Evolutionary conservation across 1,284 basidiomycete genomes (phyloP).

Genomic region (Cryptococcus hybrid): DNA sequence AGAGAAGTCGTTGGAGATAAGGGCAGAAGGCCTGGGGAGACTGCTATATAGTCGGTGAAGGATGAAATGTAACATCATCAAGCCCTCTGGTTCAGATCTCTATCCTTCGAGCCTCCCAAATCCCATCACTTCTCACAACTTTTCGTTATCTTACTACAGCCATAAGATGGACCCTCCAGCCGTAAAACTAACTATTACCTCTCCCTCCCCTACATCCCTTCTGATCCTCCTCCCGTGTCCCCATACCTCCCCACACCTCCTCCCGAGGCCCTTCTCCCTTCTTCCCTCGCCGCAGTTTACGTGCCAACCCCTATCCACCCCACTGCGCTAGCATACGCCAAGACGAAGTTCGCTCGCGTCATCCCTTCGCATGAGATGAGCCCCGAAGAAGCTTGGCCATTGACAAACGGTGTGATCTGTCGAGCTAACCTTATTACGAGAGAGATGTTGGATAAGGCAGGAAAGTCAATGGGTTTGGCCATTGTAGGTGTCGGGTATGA

Average conservation of each 20-base stretch:
- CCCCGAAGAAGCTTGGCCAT: neutral
- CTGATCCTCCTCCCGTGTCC: neutral
- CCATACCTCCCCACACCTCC: constrained; percentile 14
- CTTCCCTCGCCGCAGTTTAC: constrained; percentile 23
- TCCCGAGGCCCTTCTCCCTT: constrained; percentile 13
- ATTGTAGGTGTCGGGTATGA: constrained; percentile 39
- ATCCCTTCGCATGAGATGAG: neutral
- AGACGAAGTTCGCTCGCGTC: constrained; percentile 23
- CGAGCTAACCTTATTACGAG: constrained; percentile 21
- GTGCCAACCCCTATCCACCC: constrained; percentile 28
- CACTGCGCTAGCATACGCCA: constrained; percentile 25
- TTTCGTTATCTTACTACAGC: neutral
- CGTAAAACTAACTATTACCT: neutral
- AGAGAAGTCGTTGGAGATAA: too few species aligned
- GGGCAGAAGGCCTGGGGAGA: too few species aligned
- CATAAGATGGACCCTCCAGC: neutral
- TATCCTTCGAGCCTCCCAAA: too few species aligned
- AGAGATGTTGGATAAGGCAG: constrained; percentile 33
- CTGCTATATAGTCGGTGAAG: too few species aligned
- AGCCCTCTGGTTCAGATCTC: too few species aligned
- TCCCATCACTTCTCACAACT: too few species aligned
- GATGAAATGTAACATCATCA: too few species aligned
- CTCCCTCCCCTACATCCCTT: neutral
- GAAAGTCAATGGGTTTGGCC: constrained; percentile 24
- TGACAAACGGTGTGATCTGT: constrained; percentile 29